These are phyloP conservation scores for Nemania sp. DNA, from an alignment of 2,329 filamentous ascomycete species.

Conservation along the genomic window DNA sequence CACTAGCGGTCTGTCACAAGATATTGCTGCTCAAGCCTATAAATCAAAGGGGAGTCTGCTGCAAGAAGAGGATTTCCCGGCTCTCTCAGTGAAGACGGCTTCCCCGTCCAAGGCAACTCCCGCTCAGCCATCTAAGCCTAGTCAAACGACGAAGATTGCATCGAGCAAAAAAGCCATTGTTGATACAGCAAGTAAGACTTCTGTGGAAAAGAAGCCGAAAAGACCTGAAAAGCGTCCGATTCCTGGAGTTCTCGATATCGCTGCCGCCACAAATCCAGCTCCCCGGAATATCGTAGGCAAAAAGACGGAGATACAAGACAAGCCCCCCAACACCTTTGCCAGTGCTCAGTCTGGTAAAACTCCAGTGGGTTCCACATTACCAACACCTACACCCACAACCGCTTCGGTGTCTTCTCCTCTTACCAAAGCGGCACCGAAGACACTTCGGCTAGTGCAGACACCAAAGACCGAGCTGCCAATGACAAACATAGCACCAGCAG, in stretches of 20 bases:
- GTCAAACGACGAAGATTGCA: slow-evolving; percentile 37
- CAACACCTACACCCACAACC: slow-evolving; percentile 51
- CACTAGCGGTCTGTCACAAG: slow-evolving; percentile 53
- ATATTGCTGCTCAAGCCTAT: slow-evolving; percentile 49
- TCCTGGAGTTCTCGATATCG: slow-evolving; percentile 53
- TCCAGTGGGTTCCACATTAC: slow-evolving; percentile 50
- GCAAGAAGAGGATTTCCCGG: slow-evolving; percentile 67
- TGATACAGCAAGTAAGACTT: slow-evolving; percentile 31
- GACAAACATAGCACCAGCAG: slow-evolving; percentile 36
- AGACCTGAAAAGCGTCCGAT: slow-evolving; percentile 43
- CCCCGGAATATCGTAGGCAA: slow-evolving; percentile 3
- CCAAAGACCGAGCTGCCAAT: slow-evolving; percentile 64
- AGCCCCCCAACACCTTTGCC: slow-evolving; percentile 19
- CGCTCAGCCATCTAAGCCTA: slow-evolving; percentile 40
- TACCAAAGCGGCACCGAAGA: slow-evolving; percentile 61
- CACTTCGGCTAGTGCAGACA: slow-evolving; percentile 70
- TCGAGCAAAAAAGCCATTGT: slow-evolving; percentile 37
- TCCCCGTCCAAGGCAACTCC: slow-evolving; percentile 43
- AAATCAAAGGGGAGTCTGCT: slow-evolving; percentile 47
- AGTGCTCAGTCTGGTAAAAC: slow-evolving; percentile 43
- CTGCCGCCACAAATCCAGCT: slow-evolving; percentile 47
- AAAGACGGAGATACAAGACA: slow-evolving; percentile 40
- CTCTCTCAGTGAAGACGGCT: slow-evolving; percentile 52
- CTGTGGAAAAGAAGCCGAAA: slow-evolving; percentile 33
- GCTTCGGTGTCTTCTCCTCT: slow-evolving; percentile 59